Evolutionary conservation across 108 stramenopile genomes (phyloP).

Genomic region (Epithemia pelagica): DNA sequence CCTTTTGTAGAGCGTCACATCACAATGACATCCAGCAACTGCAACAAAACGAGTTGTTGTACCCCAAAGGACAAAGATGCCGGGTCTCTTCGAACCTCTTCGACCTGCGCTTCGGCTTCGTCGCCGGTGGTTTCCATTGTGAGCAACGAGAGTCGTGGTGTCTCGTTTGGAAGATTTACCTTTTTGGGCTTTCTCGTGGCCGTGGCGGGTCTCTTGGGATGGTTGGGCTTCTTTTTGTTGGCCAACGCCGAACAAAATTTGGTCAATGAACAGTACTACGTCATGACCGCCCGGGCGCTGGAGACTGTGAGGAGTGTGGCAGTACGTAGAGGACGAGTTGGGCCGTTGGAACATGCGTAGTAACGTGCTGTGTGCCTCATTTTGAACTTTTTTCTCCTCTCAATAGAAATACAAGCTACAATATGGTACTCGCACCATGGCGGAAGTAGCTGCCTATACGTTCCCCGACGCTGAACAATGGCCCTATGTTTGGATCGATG

Average conservation of each 20-base stretch:
- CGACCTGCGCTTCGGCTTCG: too few relatives aligned
- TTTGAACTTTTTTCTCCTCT: too few relatives aligned
- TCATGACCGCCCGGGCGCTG: background rate
- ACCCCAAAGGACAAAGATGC: too few relatives aligned
- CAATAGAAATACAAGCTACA: too few relatives aligned
- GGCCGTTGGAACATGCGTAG: background rate
- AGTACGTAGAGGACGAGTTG: background rate
- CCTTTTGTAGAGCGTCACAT: too few relatives aligned
- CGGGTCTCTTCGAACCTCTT: too few relatives aligned
- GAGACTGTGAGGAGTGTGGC: background rate
- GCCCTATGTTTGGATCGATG: constrained; percentile 17
- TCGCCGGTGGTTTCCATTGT: too few relatives aligned
- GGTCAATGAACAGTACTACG: background rate
- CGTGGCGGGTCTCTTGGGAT: background rate
- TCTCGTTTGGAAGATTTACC: background rate
- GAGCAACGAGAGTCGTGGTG: background rate
- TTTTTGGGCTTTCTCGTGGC: background rate
- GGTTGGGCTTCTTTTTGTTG: background rate
- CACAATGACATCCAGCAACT: too few relatives aligned
- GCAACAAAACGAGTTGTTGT: too few relatives aligned
- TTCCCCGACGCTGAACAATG: constrained; percentile 13
- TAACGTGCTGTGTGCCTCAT: too few relatives aligned
- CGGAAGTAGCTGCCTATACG: background rate
- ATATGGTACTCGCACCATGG: constrained; percentile 8
- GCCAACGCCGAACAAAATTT: background rate